Evolutionary conservation across 2,329 filamentous ascomycete genomes (phyloP).

Genomic region (Pseudogymnoascus destructans): DNA sequence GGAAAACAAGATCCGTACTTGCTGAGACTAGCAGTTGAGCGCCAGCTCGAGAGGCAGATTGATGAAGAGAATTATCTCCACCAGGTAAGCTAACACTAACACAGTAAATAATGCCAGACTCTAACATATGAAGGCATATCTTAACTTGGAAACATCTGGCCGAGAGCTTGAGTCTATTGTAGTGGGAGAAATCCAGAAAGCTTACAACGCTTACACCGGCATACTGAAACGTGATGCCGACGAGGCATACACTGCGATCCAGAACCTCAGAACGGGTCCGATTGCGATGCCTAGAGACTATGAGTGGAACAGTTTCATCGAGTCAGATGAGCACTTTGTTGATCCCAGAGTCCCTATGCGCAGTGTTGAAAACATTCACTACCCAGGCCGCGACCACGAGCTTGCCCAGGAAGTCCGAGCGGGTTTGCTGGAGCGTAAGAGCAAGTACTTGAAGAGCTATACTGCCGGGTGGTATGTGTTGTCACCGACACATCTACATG

Average conservation of each 20-base stretch:
- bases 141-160: conserved; percentile 88
- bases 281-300: conserved; percentile 88
- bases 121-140: conserved; percentile 52
- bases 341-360: conserved; percentile 71
- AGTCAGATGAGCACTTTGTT: conserved; percentile 71
- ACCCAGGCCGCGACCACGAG: conserved; percentile 78
- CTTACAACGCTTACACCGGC: conserved; percentile 84
- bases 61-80: conserved; percentile 97
- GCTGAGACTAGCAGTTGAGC: conserved; percentile 71
- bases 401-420: conserved; percentile 72
- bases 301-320: conserved; percentile 77
- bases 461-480: conserved; percentile 62
- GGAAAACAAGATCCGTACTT: conserved; percentile 91
- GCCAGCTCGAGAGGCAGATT: conserved; percentile 81
- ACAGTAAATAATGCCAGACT: conserved; percentile 11
- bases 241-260: conserved; percentile 61
- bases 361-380: conserved; percentile 69
- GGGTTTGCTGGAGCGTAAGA: conserved; percentile 90
- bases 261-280: conserved; percentile 71
- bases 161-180: conserved; percentile 93
- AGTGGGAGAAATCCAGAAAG: conserved; percentile 94
- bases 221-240: conserved; percentile 88
- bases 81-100: conserved; percentile 30
- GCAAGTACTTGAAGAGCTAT: conserved; percentile 97
- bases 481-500: conserved; percentile 91